These are phyloP conservation scores for Lanmaoa rubissima DNA, from an alignment of 768 basidiomycete genomes.

Conservation along the genomic window DNA sequence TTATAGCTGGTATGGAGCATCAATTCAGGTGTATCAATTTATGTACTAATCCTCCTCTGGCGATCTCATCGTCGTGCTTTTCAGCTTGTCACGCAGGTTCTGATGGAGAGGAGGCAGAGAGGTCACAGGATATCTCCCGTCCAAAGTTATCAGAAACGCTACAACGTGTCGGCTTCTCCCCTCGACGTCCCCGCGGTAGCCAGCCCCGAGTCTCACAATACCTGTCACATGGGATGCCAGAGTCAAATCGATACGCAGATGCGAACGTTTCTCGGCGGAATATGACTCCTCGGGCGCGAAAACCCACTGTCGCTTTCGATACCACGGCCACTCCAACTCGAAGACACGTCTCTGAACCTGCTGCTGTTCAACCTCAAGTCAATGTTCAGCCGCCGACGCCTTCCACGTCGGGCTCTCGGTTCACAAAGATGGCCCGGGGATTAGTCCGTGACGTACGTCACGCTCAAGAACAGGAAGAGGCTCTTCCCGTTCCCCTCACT, in stretches of 20 bases:
- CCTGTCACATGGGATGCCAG: constrained; percentile 7
- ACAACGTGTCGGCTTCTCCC: constrained; percentile 67
- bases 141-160: constrained; percentile 72
- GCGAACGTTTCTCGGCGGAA: constrained; percentile 16
- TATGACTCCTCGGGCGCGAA: constrained; percentile 36
- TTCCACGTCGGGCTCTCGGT: constrained; percentile 51
- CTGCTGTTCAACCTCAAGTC: constrained; percentile 45
- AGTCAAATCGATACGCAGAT: constrained; percentile 16
- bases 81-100: constrained; percentile 49
- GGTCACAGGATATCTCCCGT: constrained; percentile 42
- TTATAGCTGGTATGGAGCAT: constrained; percentile 55
- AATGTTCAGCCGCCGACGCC: constrained; percentile 62
- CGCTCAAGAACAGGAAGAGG: constrained; percentile 30
- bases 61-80: constrained; percentile 29
- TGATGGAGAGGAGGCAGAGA: constrained; percentile 48
- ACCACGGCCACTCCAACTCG: constrained; percentile 27
- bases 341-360: constrained; percentile 22
- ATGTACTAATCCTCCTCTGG: not conserved
- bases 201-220: constrained; percentile 28
- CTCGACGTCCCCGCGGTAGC: constrained; percentile 64
- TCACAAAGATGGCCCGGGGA: constrained; percentile 57
- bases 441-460: constrained; percentile 54
- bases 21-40: not conserved
- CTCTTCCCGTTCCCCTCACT: not conserved
- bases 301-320: constrained; percentile 30